Base-by-base conservation (phyloP, 2,329 filamentous ascomycete species). In the Cytospora chrysosperma region DNA sequence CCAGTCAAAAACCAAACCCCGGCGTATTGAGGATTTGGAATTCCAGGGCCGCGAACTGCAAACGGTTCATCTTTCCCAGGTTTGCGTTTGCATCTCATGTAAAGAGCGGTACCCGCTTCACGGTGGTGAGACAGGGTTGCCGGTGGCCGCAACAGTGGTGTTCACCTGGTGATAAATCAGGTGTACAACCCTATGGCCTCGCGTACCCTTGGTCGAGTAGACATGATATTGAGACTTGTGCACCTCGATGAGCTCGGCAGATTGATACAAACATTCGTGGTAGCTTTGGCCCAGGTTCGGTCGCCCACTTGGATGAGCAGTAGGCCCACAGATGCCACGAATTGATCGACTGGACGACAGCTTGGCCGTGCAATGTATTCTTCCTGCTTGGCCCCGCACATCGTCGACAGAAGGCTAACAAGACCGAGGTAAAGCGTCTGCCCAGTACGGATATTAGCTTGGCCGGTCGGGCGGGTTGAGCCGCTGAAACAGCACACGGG, bases 401-500 rank as follows among this genome's bases (percentile, higher is more conserved):
- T 43, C 40, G 40, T 43, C 7, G 3, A n/a, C 30, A 7, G 19
- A 43, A 9, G 9, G 37, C 37, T 2, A 43, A 6, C 7, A 43
- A 43, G 17, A 17, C 37, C 37, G 37, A 43, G 37, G 13, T 43
- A n/a, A 43, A n/a, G 40, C 40, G 32, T 4, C 15, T 12, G 32
- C 6, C 28, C 28, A 30, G 28, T 30, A 30, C 28, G 28, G 28
- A 30, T 15, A 43, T 8, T 47, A 47, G 40, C 19, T 40, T 43
- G 49, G 49, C 56, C 21, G 52, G 58, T 55, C 40, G 28, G 59
- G 27, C 59, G 59, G 55, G 37, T 59, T 37, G 47, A 59, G 54
- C 47, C 55, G 61, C 34, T 24, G 51, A 37, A 63, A 63, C 63
- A 63, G 63, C 40, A 60, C 60, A 65, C 52, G 56, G 61, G 58